Percentiles rank a stretch among this genome's conserved stretches.
phyloP scores from a whole-genome alignment of 495 filamentous ascomycete species.

The Cudoniella acicularis region DNA sequence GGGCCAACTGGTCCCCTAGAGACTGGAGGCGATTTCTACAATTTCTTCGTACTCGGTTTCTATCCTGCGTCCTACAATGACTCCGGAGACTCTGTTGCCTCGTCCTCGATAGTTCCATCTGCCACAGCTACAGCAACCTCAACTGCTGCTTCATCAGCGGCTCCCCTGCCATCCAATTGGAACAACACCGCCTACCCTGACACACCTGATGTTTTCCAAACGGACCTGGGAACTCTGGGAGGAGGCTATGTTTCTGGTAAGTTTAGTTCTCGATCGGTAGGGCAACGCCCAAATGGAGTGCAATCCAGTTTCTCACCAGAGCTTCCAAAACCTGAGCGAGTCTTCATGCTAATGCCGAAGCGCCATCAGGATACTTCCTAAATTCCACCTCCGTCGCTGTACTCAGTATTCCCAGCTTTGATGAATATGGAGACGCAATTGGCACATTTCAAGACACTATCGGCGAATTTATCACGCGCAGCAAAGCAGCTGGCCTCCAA shows the following conservation, averaged over 20 bases:
- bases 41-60: constrained; percentile 43
- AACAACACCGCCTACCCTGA: constrained; percentile 30
- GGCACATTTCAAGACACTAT: constrained; percentile 35
- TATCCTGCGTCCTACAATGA: constrained; percentile 25
- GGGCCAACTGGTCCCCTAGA: constrained; percentile 37
- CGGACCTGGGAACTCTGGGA: constrained; percentile 28
- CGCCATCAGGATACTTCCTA: constrained; percentile 42
- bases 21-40: constrained; percentile 47
- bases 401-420: constrained; percentile 48
- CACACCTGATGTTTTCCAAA: constrained; percentile 31
- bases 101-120: background rate
- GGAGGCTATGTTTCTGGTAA: constrained; percentile 35
- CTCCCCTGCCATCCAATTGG: constrained; percentile 20
- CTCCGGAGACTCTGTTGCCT: background rate
- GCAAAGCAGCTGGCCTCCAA: constrained; percentile 29
- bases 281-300: no score
- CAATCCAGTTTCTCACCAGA: no score
- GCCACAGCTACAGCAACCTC: constrained; percentile 1
- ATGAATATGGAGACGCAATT: constrained; percentile 27
- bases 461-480: constrained; percentile 36
- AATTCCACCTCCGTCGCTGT: constrained; percentile 37
- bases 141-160: constrained; percentile 13
- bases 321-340: no score
- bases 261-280: no score
- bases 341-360: no score